Evolutionary conservation across 2,329 filamentous ascomycete species (phyloP).

Genomic region (Penicillium polonicum): DNA sequence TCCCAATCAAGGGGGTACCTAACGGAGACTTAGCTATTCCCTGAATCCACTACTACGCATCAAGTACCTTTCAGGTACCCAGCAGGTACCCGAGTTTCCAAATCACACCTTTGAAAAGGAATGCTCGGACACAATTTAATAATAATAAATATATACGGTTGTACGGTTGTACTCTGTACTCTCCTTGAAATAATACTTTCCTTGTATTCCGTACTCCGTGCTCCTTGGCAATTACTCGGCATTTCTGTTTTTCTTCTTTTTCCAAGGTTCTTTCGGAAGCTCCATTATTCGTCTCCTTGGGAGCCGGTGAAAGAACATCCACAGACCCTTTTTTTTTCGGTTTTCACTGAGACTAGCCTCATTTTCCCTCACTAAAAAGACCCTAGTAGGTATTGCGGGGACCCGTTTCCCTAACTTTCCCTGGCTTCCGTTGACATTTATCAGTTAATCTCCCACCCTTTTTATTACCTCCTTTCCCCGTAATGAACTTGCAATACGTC

Average conservation of each 20-base stretch:
- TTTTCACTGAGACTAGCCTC: background rate
- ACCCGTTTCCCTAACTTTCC: slow-evolving; percentile 15
- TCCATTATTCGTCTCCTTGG: background rate
- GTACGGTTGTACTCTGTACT: background rate
- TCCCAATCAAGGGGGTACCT: slow-evolving; percentile 10
- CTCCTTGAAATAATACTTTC: background rate
- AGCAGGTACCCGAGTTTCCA: slow-evolving; percentile 9
- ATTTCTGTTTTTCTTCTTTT: background rate
- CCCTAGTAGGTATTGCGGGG: slow-evolving; percentile 23
- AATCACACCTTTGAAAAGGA: background rate
- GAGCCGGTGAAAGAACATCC: background rate
- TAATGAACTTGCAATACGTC: slow-evolving; percentile 29
- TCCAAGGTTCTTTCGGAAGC: background rate
- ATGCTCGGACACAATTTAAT: too few species aligned
- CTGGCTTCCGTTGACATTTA: slow-evolving; percentile 1
- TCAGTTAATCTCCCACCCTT: background rate
- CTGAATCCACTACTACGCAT: background rate
- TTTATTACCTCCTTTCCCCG: background rate
- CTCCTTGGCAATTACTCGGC: slow-evolving; percentile 1
- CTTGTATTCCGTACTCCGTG: background rate
- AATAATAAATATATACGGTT: too few species aligned
- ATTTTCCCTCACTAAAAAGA: background rate
- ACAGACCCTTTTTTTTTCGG: background rate
- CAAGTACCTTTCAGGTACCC: slow-evolving; percentile 15
- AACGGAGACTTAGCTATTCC: background rate